Percentiles rank a stretch among this genome's conserved stretches.
These are phyloP conservation scores for Rhododendron ferrugineum DNA, from an alignment of 148 eudicot species.

Conservation along the genomic window DNA sequence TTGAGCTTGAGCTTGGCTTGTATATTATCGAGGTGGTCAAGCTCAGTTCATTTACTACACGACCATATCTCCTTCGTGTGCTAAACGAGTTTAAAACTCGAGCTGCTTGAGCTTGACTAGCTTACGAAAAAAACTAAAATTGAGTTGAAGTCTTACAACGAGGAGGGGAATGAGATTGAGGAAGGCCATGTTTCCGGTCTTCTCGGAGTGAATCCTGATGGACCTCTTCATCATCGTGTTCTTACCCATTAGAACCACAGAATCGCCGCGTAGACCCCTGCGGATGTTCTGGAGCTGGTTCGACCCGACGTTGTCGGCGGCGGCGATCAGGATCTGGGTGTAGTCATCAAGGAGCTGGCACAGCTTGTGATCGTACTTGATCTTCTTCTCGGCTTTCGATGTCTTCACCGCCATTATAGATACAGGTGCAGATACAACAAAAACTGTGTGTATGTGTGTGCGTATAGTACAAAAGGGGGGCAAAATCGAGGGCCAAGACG, in stretches of 20 bases:
- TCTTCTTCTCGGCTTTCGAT: slow-evolving; percentile 35
- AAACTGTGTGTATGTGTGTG: background rate
- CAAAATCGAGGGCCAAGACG: slow-evolving; percentile 39
- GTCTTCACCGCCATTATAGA: slow-evolving; percentile 22
- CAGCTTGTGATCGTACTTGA: slow-evolving; percentile 30
- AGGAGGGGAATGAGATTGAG: slow-evolving; percentile 35
- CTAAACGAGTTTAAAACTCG: background rate
- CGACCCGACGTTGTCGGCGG: slow-evolving; percentile 39
- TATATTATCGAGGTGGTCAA: too few species aligned
- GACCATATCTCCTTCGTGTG: too few species aligned
- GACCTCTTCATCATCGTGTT: slow-evolving; percentile 46
- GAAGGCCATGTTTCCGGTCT: slow-evolving; percentile 28
- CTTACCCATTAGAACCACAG: slow-evolving; percentile 42
- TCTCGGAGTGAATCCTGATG: slow-evolving; percentile 33
- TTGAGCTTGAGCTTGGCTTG: background rate
- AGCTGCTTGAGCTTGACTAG: background rate
- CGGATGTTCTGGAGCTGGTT: slow-evolving; percentile 39
- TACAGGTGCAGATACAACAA: background rate
- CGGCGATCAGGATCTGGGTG: slow-evolving; percentile 30
- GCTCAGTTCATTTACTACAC: too few species aligned
- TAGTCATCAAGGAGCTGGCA: slow-evolving; percentile 33
- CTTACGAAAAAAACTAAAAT: background rate
- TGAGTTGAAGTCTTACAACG: slow-evolving; percentile 18
- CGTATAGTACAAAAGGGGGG: background rate
- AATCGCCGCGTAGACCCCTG: slow-evolving; percentile 31